Evolutionary conservation across 169 alveolate genomes (phyloP).

Genomic region (Eimeria sp.): DNA sequence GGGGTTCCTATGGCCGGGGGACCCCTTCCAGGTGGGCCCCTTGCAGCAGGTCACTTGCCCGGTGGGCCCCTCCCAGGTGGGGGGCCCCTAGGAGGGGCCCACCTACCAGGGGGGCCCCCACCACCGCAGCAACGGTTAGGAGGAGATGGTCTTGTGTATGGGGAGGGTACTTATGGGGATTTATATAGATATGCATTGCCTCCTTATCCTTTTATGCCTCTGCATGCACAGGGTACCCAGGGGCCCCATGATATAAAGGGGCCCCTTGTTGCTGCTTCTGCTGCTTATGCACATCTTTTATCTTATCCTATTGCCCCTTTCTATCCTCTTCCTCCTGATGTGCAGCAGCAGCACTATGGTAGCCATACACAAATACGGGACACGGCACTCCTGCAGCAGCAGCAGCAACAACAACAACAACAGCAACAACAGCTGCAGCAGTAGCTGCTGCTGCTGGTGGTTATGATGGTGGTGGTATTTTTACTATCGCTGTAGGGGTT

Average conservation of each 20-base stretch:
- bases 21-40: too few relatives aligned
- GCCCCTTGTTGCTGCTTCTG: not conserved
- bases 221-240: not conserved
- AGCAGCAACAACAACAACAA: not conserved
- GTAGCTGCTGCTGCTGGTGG: not conserved
- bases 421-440: not conserved
- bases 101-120: conserved; percentile 33
- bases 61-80: not conserved
- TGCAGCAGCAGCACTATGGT: not conserved
- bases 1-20: too few relatives aligned
- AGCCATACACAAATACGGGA: not conserved
- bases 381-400: not conserved
- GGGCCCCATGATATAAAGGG: not conserved
- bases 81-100: conserved; percentile 19
- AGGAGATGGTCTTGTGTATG: not conserved
- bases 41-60: too few relatives aligned
- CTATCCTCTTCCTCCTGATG: not conserved
- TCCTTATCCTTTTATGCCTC: not conserved
- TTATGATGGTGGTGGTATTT: not conserved
- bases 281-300: conserved; percentile 8
- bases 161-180: not conserved
- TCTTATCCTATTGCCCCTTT: conserved; percentile 14
- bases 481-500: not conserved
- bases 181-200: not conserved
- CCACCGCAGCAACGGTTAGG: not conserved